phyloP scores from a whole-genome alignment of 805 yeast genomes.

The Candida glaebosa region DNA sequence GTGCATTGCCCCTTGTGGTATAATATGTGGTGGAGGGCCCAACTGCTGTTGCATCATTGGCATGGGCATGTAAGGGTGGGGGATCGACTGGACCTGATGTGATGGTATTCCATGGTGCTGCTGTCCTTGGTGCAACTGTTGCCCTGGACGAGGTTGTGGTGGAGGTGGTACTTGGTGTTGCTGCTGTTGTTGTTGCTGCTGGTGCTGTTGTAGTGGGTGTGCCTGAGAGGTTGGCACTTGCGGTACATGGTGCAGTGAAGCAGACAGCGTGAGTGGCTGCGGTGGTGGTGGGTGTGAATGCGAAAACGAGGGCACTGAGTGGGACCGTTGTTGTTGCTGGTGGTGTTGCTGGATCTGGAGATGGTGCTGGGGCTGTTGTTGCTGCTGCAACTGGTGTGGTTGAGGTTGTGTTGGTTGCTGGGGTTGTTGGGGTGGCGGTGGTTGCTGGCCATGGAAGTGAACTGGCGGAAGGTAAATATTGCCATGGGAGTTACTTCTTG shows the following conservation, averaged over 20 bases:
- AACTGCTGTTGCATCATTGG: conserved; percentile 6
- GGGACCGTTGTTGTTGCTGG: conserved; percentile 1
- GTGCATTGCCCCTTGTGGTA: conserved; percentile 6
- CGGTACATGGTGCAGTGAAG: background rate
- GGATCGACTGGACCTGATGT: conserved; percentile 5
- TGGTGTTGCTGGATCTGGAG: conserved; percentile 4
- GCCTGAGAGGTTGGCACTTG: background rate
- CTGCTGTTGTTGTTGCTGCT: background rate
- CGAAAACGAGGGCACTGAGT: background rate
- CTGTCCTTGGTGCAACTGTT: background rate
- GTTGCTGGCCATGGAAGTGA: conserved; percentile 4
- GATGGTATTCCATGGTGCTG: conserved; percentile 7
- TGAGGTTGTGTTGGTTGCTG: background rate
- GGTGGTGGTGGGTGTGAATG: conserved; percentile 1
- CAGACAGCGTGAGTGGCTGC: background rate
- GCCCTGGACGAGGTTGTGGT: conserved; percentile 1
- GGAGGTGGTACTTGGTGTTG: background rate
- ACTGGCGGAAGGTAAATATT: background rate
- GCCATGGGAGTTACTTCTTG: background rate
- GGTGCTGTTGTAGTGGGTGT: background rate
- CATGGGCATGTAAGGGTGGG: background rate
- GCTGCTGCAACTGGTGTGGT: conserved; percentile 2
- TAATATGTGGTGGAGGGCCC: conserved; percentile 3
- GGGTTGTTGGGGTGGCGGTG: conserved; percentile 7
- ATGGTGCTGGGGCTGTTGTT: conserved; percentile 1